These are phyloP conservation scores for Catunica adiposa DNA, from an alignment of 2,329 filamentous ascomycete genomes.

Conservation along the genomic window DNA sequence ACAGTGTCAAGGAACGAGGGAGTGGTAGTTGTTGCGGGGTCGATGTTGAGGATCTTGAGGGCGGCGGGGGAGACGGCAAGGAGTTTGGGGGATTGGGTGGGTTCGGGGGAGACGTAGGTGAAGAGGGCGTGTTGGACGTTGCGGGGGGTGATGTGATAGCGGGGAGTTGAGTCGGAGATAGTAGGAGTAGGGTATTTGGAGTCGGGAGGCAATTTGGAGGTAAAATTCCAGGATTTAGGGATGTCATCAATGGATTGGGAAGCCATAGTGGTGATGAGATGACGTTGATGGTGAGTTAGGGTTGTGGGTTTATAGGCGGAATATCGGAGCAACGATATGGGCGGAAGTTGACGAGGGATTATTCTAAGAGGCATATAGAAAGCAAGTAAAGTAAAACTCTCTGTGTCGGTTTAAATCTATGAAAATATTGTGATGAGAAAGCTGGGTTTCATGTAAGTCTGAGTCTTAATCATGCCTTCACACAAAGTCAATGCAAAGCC, in stretches of 20 bases:
- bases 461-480: not conserved
- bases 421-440: not conserved
- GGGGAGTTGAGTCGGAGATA: constrained; percentile 63
- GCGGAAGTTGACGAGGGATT: not conserved
- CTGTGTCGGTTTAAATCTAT: not conserved
- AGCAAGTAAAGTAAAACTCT: too few species aligned
- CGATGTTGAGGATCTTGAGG: constrained; percentile 65
- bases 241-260: constrained; percentile 32
- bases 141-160: constrained; percentile 60
- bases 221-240: constrained; percentile 50
- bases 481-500: too few species aligned
- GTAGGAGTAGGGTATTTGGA: constrained; percentile 62
- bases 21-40: constrained; percentile 47
- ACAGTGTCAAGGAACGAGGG: constrained; percentile 59
- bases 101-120: constrained; percentile 76
- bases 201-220: constrained; percentile 58
- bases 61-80: constrained; percentile 66
- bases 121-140: constrained; percentile 73
- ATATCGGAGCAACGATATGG: not conserved
- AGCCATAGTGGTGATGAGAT: not conserved
- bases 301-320: not conserved
- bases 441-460: not conserved
- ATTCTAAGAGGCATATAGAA: not conserved
- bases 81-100: constrained; percentile 55
- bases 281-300: constrained; percentile 7